These are phyloP conservation scores for Fusarium globosum DNA, from an alignment of 2,329 filamentous ascomycete genomes.

Conservation along the genomic window DNA sequence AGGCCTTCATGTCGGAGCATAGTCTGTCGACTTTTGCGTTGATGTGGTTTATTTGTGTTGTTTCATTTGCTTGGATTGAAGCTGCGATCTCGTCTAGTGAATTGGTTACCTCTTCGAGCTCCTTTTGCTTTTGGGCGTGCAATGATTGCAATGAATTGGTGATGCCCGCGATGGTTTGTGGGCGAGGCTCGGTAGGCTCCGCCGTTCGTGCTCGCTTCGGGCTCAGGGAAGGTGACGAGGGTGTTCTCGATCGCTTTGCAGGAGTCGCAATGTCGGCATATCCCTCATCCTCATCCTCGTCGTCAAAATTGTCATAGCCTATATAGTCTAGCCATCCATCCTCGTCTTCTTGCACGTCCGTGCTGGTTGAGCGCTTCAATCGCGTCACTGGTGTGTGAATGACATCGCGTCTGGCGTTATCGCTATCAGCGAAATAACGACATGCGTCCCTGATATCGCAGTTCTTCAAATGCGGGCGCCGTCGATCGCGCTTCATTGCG, in stretches of 20 bases:
- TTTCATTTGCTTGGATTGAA: neutral
- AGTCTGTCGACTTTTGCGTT: neutral
- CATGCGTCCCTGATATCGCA: neutral
- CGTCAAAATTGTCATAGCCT: neutral
- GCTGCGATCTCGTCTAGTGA: neutral
- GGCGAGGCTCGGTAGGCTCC: neutral
- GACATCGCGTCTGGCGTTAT: neutral
- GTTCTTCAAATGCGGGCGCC: neutral
- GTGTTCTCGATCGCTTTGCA: neutral
- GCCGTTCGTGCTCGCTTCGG: neutral
- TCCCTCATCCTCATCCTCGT: neutral
- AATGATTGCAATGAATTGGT: neutral
- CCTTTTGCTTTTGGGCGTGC: neutral
- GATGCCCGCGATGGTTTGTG: neutral
- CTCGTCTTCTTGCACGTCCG: neutral
- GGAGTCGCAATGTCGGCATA: neutral
- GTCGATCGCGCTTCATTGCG: neutral
- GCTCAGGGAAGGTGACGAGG: neutral
- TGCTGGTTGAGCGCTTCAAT: rapidly evolving
- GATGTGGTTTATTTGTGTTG: neutral
- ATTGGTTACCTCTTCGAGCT: neutral
- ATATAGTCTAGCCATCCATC: neutral
- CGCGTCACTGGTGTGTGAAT: neutral
- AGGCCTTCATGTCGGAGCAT: neutral
- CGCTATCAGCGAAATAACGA: neutral